Conservation (phyloP, 257 asterid species). For the Solanum chilense region DNA sequence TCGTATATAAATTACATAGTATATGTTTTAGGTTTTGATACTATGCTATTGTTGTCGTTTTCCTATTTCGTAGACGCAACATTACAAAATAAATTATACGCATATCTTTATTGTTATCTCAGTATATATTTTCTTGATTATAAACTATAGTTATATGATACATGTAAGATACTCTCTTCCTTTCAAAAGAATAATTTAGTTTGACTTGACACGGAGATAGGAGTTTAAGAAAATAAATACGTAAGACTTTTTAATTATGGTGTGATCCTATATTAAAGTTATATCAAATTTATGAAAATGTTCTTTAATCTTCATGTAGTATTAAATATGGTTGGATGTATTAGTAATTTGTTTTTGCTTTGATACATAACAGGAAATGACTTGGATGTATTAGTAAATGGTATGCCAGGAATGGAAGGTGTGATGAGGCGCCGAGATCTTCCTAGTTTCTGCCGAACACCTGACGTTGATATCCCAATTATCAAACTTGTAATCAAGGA, state of each 20-base stretch:
- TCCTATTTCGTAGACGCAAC: not conserved
- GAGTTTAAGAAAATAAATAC: too few species aligned
- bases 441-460: constrained; percentile 1
- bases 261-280: not conserved
- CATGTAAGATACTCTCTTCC: too few species aligned
- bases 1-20: not conserved
- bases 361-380: not conserved
- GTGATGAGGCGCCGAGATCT: constrained; percentile 9
- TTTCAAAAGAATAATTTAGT: too few species aligned
- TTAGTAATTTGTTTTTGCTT: not conserved
- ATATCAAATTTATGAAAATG: too few species aligned
- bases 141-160: not conserved
- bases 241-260: too few species aligned
- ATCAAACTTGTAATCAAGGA: not conserved
- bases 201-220: too few species aligned
- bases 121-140: not conserved
- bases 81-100: not conserved
- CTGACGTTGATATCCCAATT: not conserved
- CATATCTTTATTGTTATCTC: not conserved
- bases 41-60: not conserved
- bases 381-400: not conserved
- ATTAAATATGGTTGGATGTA: too few species aligned
- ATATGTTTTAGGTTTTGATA: not conserved
- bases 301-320: not conserved
- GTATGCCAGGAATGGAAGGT: constrained; percentile 9